Evolutionary conservation across 1,284 basidiomycete species (phyloP).

Genomic region (Ustilago bromivora): DNA sequence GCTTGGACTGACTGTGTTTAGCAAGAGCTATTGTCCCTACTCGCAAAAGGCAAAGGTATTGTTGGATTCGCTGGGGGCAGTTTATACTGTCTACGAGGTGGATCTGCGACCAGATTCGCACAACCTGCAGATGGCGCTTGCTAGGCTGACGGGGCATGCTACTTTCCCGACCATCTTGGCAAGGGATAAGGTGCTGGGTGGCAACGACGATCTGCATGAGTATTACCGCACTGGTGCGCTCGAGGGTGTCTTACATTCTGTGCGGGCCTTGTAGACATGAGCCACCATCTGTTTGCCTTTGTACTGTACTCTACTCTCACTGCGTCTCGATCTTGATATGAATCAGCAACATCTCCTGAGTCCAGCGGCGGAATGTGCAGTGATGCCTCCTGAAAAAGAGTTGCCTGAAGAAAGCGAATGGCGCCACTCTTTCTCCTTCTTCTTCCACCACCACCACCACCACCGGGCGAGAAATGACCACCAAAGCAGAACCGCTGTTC

Average conservation of each 20-base stretch:
- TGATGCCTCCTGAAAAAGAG: too few species aligned
- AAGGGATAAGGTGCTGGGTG: conserved; percentile 38
- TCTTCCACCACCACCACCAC: conserved; percentile 12
- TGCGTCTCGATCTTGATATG: too few species aligned
- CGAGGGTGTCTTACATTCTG: conserved; percentile 21
- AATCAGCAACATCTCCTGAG: too few species aligned
- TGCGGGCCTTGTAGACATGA: conserved; percentile 21
- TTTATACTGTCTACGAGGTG: conserved; percentile 41
- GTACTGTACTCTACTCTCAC: conserved; percentile 1
- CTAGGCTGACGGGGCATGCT: conserved; percentile 30
- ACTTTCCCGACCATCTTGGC: conserved; percentile 52
- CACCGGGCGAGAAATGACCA: conserved; percentile 11
- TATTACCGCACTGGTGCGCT: conserved; percentile 23
- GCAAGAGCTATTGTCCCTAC: conserved; percentile 54
- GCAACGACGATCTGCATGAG: conserved; percentile 40
- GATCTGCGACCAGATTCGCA: conserved; percentile 39
- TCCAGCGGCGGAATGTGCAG: background rate
- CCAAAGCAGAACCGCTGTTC: conserved; percentile 33
- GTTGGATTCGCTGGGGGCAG: conserved; percentile 33
- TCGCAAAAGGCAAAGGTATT: conserved; percentile 41
- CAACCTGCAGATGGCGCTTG: conserved; percentile 40
- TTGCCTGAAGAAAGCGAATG: too few species aligned
- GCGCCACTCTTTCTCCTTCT: background rate
- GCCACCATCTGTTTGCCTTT: background rate
- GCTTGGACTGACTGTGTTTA: conserved; percentile 44